Percentiles rank a stretch among this genome's conserved stretches.
These are phyloP conservation scores for Umbelopsis sp. DNA, from an alignment of 371 early-diverging fungal genomes.

Conservation along the genomic window DNA sequence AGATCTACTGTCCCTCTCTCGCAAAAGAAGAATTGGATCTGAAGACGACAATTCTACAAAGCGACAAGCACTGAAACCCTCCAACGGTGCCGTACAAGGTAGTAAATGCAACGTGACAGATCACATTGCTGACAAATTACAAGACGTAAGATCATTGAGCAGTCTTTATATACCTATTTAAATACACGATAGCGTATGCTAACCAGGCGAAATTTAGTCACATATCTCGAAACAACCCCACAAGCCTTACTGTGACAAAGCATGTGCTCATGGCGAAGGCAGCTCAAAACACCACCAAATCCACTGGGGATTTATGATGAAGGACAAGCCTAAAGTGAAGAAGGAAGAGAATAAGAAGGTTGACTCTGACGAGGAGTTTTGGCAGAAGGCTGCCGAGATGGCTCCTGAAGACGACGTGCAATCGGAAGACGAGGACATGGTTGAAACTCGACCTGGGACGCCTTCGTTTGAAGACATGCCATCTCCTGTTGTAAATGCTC, in stretches of 20 bases:
- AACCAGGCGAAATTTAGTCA: background rate
- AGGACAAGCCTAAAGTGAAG: background rate
- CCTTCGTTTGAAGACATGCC: background rate
- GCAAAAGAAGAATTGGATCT: background rate
- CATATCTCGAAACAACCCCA: background rate
- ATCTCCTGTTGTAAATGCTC: slow-evolving; percentile 3
- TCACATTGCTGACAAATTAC: slow-evolving; percentile 6
- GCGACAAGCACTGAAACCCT: slow-evolving; percentile 1
- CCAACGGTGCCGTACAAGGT: background rate
- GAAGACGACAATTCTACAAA: background rate
- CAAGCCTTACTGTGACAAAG: background rate
- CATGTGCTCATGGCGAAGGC: slow-evolving; percentile 7
- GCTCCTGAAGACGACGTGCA: background rate
- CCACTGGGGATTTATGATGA: slow-evolving; percentile 8
- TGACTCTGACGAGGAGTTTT: slow-evolving; percentile 20
- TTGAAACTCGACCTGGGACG: background rate
- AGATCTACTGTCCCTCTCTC: background rate
- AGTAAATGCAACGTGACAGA: background rate
- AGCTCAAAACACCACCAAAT: background rate
- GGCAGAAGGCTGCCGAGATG: slow-evolving; percentile 14
- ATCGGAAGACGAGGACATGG: background rate
- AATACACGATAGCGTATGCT: too few relatives aligned
- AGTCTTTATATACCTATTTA: background rate
- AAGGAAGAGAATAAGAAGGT: slow-evolving; percentile 7
- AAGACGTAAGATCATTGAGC: background rate